Percentiles rank a stretch among this genome's conserved stretches.
phyloP scores from a whole-genome alignment of 768 basidiomycete genomes.

The Antrodiella citrinella region DNA sequence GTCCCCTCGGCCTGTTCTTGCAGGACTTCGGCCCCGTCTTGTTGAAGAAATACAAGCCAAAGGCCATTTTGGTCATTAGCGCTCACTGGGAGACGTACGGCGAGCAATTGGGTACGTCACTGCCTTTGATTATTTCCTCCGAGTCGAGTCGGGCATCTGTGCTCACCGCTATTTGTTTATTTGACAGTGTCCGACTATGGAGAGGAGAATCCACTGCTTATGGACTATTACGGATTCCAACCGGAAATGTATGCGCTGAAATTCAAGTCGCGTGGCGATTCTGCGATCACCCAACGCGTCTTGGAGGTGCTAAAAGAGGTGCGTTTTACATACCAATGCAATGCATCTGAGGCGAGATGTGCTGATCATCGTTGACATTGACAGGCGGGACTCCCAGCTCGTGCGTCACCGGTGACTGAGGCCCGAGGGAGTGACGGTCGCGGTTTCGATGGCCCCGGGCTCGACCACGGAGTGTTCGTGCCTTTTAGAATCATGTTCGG shows the following conservation, averaged over 20 bases:
- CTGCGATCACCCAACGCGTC: constrained; percentile 45
- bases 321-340: constrained; percentile 8
- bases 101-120: constrained; percentile 44
- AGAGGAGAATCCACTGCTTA: constrained; percentile 63
- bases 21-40: constrained; percentile 57
- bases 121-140: constrained; percentile 3
- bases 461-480: constrained; percentile 77
- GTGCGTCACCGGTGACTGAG: constrained; percentile 41
- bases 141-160: background rate
- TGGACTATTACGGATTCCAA: constrained; percentile 70
- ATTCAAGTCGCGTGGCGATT: constrained; percentile 63
- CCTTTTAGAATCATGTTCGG: constrained; percentile 79
- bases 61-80: constrained; percentile 75
- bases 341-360: too few relatives aligned
- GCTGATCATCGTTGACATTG: background rate
- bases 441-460: constrained; percentile 53
- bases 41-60: constrained; percentile 64
- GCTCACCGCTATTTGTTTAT: background rate
- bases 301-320: constrained; percentile 55
- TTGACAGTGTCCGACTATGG: constrained; percentile 66
- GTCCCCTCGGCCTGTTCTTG: constrained; percentile 52
- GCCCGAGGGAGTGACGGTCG: constrained; percentile 58
- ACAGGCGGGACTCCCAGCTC: constrained; percentile 47
- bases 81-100: constrained; percentile 72
- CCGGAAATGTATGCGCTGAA: constrained; percentile 49